Conservation (phyloP, 192 early-diverging fungal species). For the Lunasporangiospora selenospora region DNA sequence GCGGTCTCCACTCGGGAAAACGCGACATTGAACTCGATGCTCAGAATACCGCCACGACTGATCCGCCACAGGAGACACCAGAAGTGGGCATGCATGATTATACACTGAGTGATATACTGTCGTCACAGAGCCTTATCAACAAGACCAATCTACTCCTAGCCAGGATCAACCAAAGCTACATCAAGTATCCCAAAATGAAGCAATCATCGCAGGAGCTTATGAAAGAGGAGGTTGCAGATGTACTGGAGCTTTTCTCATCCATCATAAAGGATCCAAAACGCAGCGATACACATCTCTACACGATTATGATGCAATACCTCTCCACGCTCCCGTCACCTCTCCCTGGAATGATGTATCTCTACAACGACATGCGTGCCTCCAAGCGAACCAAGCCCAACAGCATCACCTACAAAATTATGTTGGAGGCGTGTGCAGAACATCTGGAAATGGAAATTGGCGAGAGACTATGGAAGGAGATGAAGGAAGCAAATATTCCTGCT, state of each 20-base stretch:
- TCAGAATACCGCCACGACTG: background rate
- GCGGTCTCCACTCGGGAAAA: constrained; percentile 5
- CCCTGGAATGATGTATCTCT: constrained; percentile 40
- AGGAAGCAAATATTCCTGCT: background rate
- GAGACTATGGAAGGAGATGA: constrained; percentile 26
- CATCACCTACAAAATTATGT: constrained; percentile 29
- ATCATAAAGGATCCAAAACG: constrained; percentile 20
- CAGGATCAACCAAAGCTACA: constrained; percentile 26
- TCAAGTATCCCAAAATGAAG: background rate
- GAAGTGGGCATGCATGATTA: background rate
- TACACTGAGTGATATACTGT: constrained; percentile 5
- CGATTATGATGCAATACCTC: constrained; percentile 48
- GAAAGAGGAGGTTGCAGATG: constrained; percentile 38
- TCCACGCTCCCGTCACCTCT: constrained; percentile 38
- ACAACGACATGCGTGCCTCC: constrained; percentile 25
- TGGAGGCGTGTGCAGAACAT: constrained; percentile 45
- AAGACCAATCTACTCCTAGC: constrained; percentile 33
- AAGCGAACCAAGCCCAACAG: constrained; percentile 18
- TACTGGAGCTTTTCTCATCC: constrained; percentile 35
- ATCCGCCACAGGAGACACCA: background rate
- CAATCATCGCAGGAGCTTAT: constrained; percentile 17
- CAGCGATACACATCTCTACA: constrained; percentile 32
- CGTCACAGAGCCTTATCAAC: constrained; percentile 11
- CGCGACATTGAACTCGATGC: background rate
- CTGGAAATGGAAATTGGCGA: constrained; percentile 34